phyloP scores from a whole-genome alignment of 352 stramenopile genomes.

The Phytophthora hybrid region DNA sequence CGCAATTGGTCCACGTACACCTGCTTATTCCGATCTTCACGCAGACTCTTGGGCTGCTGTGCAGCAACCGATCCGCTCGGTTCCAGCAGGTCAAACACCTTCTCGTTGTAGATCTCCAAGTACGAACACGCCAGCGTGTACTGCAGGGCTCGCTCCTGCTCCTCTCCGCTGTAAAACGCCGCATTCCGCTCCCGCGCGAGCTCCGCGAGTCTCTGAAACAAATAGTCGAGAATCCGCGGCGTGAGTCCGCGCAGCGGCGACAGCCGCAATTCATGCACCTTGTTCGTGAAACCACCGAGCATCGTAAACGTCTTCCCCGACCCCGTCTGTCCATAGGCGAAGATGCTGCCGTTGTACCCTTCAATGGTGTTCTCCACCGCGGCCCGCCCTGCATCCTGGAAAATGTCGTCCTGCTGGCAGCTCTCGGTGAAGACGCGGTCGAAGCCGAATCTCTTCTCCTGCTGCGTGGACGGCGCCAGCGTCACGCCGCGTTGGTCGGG shows the following conservation, averaged over 20 bases:
- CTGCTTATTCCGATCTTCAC: constrained; percentile 78
- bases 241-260: constrained; percentile 77
- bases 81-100: constrained; percentile 89
- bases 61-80: constrained; percentile 49
- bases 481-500: constrained; percentile 68
- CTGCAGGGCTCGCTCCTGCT: constrained; percentile 48
- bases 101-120: constrained; percentile 93
- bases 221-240: constrained; percentile 83
- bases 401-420: constrained; percentile 83
- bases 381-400: constrained; percentile 72
- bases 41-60: constrained; percentile 70
- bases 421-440: constrained; percentile 82
- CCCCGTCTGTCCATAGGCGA: constrained; percentile 91
- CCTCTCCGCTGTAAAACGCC: constrained; percentile 41
- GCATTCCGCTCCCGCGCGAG: constrained; percentile 53
- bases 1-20: constrained; percentile 87
- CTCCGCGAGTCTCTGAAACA: constrained; percentile 71
- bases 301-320: constrained; percentile 92
- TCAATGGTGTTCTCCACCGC: constrained; percentile 86
- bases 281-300: constrained; percentile 54
- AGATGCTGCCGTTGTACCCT: constrained; percentile 92
- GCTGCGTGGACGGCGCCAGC: constrained; percentile 60
- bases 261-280: constrained; percentile 55
- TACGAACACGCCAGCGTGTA: constrained; percentile 86
- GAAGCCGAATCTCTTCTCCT: constrained; percentile 89